A percentile compares a stretch with the other conserved stretches of the same genome.
Conservation (phyloP, 768 basidiomycete species). For the Bullera alba region DNA sequence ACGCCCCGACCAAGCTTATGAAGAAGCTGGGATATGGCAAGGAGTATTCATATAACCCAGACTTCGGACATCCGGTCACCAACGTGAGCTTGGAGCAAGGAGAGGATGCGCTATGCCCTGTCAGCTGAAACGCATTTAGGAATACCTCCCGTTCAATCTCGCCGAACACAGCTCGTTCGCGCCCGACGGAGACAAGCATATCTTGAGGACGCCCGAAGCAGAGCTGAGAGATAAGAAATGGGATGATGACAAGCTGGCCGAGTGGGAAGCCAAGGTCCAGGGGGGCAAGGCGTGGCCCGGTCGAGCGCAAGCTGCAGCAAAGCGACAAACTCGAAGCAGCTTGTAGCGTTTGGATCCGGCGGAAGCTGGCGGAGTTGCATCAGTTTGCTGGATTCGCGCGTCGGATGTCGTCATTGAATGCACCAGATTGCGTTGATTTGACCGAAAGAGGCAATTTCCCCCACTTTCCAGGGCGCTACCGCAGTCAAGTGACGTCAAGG, state of each 20-base stretch:
- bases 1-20: constrained; percentile 68
- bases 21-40: constrained; percentile 62
- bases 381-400: too few relatives aligned
- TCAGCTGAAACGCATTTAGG: constrained; percentile 45
- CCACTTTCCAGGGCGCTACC: too few relatives aligned
- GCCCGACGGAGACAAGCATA: constrained; percentile 37
- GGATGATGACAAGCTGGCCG: constrained; percentile 56
- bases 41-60: constrained; percentile 61
- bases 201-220: constrained; percentile 50
- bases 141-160: constrained; percentile 56
- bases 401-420: too few relatives aligned
- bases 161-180: constrained; percentile 35
- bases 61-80: constrained; percentile 61
- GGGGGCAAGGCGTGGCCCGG: constrained; percentile 46
- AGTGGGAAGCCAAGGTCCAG: constrained; percentile 57
- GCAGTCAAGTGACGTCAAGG: too few relatives aligned
- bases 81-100: constrained; percentile 27
- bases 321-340: too few relatives aligned
- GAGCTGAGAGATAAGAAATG: constrained; percentile 53
- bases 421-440: too few relatives aligned
- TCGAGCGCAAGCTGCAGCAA: too few relatives aligned
- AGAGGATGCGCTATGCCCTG: not conserved
- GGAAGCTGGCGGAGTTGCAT: too few relatives aligned
- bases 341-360: too few relatives aligned
- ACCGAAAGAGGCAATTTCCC: too few relatives aligned